A percentile compares a stretch with the other conserved stretches of the same genome.
Conservation (phyloP, 805 yeast species). For the Pichia cabralensis region DNA sequence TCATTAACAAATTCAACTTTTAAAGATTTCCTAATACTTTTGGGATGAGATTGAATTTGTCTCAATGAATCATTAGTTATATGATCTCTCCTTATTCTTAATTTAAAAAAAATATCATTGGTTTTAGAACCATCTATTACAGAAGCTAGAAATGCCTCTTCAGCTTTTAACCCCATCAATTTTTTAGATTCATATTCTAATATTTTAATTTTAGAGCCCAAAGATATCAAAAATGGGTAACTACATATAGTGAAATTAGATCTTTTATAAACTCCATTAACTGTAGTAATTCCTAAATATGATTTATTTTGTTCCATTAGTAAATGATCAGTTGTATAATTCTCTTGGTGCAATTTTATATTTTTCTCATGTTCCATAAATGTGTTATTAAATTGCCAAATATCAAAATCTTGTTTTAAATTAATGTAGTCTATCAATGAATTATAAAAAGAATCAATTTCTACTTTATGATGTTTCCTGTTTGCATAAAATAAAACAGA, state of each 20-base stretch:
- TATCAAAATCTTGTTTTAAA: constrained; percentile 69
- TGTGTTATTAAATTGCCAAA: constrained; percentile 53
- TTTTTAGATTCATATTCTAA: constrained; percentile 73
- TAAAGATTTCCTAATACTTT: constrained; percentile 63
- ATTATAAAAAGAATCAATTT: constrained; percentile 51
- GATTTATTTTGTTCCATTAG: constrained; percentile 24
- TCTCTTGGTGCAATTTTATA: too few relatives aligned
- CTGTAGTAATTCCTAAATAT: constrained; percentile 27
- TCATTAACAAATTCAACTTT: constrained; percentile 76
- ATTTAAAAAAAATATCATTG: constrained; percentile 59
- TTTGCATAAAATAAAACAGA: constrained; percentile 49
- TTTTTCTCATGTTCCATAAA: too few relatives aligned
- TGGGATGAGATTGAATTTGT: constrained; percentile 42
- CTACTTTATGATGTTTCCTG: constrained; percentile 22
- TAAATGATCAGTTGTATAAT: constrained; percentile 36
- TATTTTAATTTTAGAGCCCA: constrained; percentile 75
- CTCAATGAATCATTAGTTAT: constrained; percentile 69
- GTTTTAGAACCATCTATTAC: constrained; percentile 43
- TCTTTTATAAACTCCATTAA: constrained; percentile 14
- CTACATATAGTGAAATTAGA: constrained; percentile 57
- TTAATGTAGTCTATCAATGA: constrained; percentile 73
- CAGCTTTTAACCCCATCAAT: constrained; percentile 80
- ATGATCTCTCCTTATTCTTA: constrained; percentile 56
- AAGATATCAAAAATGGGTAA: constrained; percentile 69
- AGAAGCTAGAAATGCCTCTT: constrained; percentile 76